phyloP scores from a whole-genome alignment of 2,329 filamentous ascomycete genomes.

The Lecanicillium sp. region DNA sequence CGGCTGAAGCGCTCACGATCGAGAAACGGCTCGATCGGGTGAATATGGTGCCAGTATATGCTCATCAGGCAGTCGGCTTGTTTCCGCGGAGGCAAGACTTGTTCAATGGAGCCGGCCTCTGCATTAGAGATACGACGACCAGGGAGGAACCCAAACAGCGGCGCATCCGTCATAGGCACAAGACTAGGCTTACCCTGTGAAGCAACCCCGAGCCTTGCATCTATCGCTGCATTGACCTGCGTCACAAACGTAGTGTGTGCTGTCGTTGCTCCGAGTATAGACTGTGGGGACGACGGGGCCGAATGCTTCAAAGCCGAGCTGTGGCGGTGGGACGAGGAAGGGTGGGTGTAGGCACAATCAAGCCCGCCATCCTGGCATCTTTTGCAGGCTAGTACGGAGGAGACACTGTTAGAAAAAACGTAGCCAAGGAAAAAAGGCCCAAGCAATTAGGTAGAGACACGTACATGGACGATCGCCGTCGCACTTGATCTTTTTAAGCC shows the following conservation, averaged over 20 bases:
- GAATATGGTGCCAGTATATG: background rate
- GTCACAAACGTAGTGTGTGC: background rate
- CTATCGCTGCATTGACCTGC: background rate
- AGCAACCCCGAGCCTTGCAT: background rate
- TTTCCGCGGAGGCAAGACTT: conserved; percentile 1
- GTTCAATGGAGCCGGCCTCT: background rate
- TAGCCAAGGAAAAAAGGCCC: background rate
- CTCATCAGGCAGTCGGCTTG: conserved; percentile 1
- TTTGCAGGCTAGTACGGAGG: background rate
- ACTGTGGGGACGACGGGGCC: background rate
- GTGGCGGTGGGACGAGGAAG: background rate
- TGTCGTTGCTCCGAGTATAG: background rate
- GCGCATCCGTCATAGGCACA: background rate
- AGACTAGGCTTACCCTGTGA: background rate
- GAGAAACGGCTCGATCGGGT: background rate
- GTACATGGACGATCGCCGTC: background rate
- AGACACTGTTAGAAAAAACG: background rate
- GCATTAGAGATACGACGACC: background rate
- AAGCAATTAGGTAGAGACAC: background rate
- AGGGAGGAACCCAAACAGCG: background rate
- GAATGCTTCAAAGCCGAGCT: background rate
- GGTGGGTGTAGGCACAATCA: background rate
- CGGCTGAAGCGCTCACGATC: background rate
- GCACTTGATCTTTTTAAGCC: background rate
- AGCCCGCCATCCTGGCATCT: background rate